These are phyloP conservation scores for Gossypium raimondii DNA, from an alignment of 345 rosid genomes.

Conservation along the genomic window DNA sequence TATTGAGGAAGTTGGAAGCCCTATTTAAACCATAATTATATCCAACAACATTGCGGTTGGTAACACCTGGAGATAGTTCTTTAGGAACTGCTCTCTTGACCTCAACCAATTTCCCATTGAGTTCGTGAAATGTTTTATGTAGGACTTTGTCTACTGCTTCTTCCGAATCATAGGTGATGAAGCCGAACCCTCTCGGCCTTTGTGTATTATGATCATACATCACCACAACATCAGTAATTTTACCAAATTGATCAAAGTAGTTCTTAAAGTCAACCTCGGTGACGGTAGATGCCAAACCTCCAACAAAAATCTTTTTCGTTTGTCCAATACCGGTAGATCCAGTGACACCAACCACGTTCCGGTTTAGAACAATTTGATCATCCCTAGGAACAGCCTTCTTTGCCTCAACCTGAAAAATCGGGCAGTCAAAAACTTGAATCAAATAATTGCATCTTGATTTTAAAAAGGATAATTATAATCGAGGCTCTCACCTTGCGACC, in stretches of 20 bases:
- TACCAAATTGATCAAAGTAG: conserved; percentile 79
- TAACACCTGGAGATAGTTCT: conserved; percentile 58
- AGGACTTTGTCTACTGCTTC: conserved; percentile 91
- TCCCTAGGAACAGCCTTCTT: conserved; percentile 81
- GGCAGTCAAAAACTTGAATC: conserved; percentile 13
- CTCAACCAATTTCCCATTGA: conserved; percentile 96
- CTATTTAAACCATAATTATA: conserved; percentile 69
- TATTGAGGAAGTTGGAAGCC: conserved; percentile 60
- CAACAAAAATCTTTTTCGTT: conserved; percentile 65
- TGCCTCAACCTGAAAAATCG: conserved; percentile 73
- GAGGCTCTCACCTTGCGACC: conserved; percentile 82
- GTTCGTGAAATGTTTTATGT: conserved; percentile 86
- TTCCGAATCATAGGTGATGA: conserved; percentile 89
- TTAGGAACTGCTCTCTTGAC: conserved; percentile 94
- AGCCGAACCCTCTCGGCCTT: conserved; percentile 98
- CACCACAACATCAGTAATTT: conserved; percentile 81
- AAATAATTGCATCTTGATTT: conserved; percentile 18
- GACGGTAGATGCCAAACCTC: conserved; percentile 61
- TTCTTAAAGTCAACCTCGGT: conserved; percentile 54
- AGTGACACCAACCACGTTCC: conserved; percentile 34
- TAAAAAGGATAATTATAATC: conserved; percentile 10
- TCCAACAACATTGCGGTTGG: conserved; percentile 67
- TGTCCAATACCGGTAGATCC: conserved; percentile 46
- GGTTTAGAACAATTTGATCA: conserved; percentile 42
- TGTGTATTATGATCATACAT: conserved; percentile 99